phyloP scores from a whole-genome alignment of 768 basidiomycete species.

The Pholiota conissans region DNA sequence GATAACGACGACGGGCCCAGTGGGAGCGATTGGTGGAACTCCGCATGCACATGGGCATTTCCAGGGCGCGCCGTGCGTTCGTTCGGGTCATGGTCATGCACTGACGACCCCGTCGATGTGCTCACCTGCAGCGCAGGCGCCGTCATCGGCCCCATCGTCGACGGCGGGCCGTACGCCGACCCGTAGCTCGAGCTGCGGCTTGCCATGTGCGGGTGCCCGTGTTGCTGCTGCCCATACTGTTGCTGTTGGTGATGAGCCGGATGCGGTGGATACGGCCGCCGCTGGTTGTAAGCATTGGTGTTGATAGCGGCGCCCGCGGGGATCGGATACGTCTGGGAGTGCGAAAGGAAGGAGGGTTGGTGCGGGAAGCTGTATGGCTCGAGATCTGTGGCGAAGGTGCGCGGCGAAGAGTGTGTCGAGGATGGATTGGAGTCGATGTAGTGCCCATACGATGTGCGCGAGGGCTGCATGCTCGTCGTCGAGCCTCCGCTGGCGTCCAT shows the following conservation, averaged over 20 bases:
- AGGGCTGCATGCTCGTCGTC: conserved; percentile 1
- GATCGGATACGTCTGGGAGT: conserved; percentile 29
- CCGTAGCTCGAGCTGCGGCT: background rate
- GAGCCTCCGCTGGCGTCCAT: background rate
- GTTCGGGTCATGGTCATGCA: conserved; percentile 41
- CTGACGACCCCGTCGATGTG: conserved; percentile 33
- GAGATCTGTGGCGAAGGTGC: conserved; percentile 26
- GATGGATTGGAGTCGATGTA: conserved; percentile 33
- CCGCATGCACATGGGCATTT: conserved; percentile 45
- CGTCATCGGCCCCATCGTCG: conserved; percentile 20
- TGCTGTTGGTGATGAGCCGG: no score
- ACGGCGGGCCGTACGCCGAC: conserved; percentile 16
- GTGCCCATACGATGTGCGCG: conserved; percentile 23
- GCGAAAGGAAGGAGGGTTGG: conserved; percentile 10
- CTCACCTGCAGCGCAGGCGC: conserved; percentile 37
- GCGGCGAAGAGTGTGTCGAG: conserved; percentile 34
- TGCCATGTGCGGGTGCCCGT: conserved; percentile 16
- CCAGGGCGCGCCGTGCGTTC: conserved; percentile 50
- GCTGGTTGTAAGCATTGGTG: background rate
- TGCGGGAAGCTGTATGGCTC: conserved; percentile 18
- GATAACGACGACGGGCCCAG: conserved; percentile 7
- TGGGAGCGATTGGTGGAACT: conserved; percentile 32
- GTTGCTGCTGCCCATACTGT: no score
- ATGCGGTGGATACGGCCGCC: conserved; percentile 1
- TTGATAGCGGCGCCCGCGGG: conserved; percentile 13